Evolutionary conservation across 352 stramenopile genomes (phyloP), one percentile per base, ranked within the genome.

Genomic region (Globisporangium ultimum): DNA sequence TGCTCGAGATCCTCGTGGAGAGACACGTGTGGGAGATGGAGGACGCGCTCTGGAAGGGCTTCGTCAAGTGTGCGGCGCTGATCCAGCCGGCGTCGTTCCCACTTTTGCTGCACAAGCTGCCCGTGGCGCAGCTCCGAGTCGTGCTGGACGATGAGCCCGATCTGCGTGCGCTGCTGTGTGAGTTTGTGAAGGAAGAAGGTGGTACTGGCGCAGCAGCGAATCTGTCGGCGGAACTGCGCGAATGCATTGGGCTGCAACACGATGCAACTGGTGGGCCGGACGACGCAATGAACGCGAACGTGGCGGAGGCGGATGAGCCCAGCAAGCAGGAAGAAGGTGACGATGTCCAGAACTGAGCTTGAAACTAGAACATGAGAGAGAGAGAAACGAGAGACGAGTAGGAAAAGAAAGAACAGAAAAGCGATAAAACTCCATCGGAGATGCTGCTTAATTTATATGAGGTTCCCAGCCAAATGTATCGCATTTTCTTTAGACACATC

Each of bases 11-110:
- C 21, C 74, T 93, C 15, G 71, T 78, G 22, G 59, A 69, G 17
- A 74, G 81, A 20, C 68, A 60, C 9, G 74, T 91, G 20, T 93
- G 84, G 84, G 71, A 83, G 21, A 84, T 93, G 79, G 77, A 85
- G 45, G 79, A 87, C 51, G 78, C 78, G 15, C 52, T 91, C 42
- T 91, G 84, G 84, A 89, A 86, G 42, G 84, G 82, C 14, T 93
- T 91, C 45, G 71, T 93, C 49, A 93, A 93, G 60, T 88, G 81
- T 42, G 67, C 80, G 49, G 84, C 76, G 10, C 72, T 91, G 11
- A 76, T 91, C 32, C 81, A 91, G 55, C 84, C 84, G 34, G 76
- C 80, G 58, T 91, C 80, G 48, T 88, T 91, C 53, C 66, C 74
- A 5, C 49, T 91, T 52, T 64, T 93, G n/a, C 64, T 88, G 0